Conservation (phyloP, 208 protist genomes). For the Trypanosomatidae sp. region DNA sequence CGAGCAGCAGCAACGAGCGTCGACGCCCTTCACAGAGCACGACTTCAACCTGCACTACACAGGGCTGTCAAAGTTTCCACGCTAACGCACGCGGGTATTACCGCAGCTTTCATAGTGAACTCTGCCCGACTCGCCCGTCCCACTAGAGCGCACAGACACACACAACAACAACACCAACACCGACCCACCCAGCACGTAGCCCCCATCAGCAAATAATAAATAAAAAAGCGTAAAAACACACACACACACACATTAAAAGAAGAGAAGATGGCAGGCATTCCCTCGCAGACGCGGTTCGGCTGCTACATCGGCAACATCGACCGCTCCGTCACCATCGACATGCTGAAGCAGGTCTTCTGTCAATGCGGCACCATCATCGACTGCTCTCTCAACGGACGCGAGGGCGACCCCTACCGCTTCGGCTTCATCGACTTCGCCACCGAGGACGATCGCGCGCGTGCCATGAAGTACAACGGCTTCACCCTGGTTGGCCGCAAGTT, state of each 20-base stretch:
- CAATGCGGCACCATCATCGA: slow-evolving; percentile 85
- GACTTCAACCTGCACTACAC: too few relatives aligned
- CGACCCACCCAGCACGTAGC: too few relatives aligned
- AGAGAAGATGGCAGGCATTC: slow-evolving; percentile 22
- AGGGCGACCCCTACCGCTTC: slow-evolving; percentile 81
- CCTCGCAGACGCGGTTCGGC: slow-evolving; percentile 62
- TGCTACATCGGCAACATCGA: slow-evolving; percentile 91
- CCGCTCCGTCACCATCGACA: slow-evolving; percentile 70
- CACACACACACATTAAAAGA: not conserved
- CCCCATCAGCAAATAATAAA: too few relatives aligned
- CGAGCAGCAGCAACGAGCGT: too few relatives aligned
- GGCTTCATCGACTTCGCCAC: slow-evolving; percentile 89
- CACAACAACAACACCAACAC: too few relatives aligned
- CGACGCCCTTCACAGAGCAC: too few relatives aligned
- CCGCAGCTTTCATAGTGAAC: too few relatives aligned
- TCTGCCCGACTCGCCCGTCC: too few relatives aligned
- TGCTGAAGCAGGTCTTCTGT: slow-evolving; percentile 78
- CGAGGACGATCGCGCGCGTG: slow-evolving; percentile 72
- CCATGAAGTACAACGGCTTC: slow-evolving; percentile 89
- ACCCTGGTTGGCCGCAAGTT: slow-evolving; percentile 74
- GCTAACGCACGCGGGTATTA: too few relatives aligned
- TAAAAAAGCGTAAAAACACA: not conserved
- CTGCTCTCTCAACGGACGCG: slow-evolving; percentile 80
- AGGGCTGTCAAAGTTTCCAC: too few relatives aligned
- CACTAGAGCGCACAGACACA: too few relatives aligned